A percentile compares a stretch with the other conserved stretches of the same genome.
Evolutionary conservation across 208 protist genomes (phyloP).

Genomic region (Leptomonas seymouri): DNA sequence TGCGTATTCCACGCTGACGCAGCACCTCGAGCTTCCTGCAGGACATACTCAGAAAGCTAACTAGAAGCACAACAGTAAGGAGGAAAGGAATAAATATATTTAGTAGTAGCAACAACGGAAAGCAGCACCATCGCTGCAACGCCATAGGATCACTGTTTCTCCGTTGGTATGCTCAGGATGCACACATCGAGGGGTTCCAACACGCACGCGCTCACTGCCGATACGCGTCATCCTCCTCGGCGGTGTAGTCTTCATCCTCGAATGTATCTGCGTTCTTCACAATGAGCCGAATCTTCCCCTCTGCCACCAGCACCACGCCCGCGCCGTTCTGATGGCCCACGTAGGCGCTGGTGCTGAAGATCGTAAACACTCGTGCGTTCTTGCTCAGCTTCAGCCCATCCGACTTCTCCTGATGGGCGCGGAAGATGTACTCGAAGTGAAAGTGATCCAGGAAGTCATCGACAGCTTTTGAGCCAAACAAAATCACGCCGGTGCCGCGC

Average conservation of each 20-base stretch:
- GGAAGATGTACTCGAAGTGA: slow-evolving; percentile 92
- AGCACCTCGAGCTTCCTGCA: no score
- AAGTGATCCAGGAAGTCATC: slow-evolving; percentile 89
- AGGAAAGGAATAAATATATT: no score
- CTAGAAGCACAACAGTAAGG: background rate
- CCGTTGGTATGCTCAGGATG: no score
- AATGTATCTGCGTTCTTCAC: slow-evolving; percentile 86
- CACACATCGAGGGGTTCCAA: background rate
- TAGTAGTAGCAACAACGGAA: no score
- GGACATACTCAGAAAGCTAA: background rate
- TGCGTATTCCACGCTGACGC: no score
- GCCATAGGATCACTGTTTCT: no score
- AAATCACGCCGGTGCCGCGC: slow-evolving; percentile 83
- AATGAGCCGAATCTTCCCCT: slow-evolving; percentile 90
- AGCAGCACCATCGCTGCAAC: no score
- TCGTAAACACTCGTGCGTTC: slow-evolving; percentile 90
- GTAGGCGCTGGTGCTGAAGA: slow-evolving; percentile 94
- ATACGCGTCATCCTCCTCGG: slow-evolving; percentile 37
- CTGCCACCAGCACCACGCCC: slow-evolving; percentile 89
- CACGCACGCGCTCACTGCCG: slow-evolving; percentile 6
- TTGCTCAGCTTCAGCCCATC: slow-evolving; percentile 93
- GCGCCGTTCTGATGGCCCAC: slow-evolving; percentile 92
- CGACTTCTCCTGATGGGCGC: slow-evolving; percentile 93
- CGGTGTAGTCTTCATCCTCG: slow-evolving; percentile 54
- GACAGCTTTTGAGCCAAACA: slow-evolving; percentile 86